Evolutionary conservation across 495 filamentous ascomycete species (phyloP).

Genomic region (Neurospora sublineolata): DNA sequence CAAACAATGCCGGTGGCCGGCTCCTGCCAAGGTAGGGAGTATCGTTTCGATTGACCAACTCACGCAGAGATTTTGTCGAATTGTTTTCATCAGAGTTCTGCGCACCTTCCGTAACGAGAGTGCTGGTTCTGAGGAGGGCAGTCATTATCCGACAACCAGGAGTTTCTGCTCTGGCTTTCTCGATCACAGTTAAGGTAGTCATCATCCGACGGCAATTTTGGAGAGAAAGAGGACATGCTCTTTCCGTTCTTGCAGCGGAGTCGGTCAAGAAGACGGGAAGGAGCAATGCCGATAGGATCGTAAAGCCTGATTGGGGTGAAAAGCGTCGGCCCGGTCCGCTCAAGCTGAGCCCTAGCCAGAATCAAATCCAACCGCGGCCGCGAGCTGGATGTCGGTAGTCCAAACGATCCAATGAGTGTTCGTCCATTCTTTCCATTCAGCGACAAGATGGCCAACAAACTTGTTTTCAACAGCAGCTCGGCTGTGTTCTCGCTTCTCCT

Average conservation of each 20-base stretch:
- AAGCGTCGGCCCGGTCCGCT: not conserved
- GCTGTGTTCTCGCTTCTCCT: not conserved
- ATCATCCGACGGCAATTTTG: not conserved
- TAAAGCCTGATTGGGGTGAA: not conserved
- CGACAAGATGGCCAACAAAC: too few species aligned
- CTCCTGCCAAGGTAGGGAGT: not conserved
- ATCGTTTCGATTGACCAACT: not conserved
- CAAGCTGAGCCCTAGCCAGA: not conserved
- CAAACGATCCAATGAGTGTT: not conserved
- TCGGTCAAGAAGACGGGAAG: not conserved
- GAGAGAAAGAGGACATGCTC: not conserved
- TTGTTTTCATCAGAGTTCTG: not conserved
- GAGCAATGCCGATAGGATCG: not conserved
- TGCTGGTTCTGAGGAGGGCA: not conserved
- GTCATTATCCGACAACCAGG: not conserved
- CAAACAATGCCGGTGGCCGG: not conserved
- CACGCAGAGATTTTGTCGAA: not conserved
- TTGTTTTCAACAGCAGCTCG: not conserved
- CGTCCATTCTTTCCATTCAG: not conserved
- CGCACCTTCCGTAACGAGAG: not conserved
- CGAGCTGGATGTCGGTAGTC: not conserved
- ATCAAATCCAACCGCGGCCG: not conserved
- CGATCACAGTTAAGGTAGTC: not conserved
- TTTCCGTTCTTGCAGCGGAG: not conserved
- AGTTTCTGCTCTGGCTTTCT: not conserved